Evolutionary conservation across 163 green algal species (phyloP).

Genomic region (Chlamydomonas reinhardtii): DNA sequence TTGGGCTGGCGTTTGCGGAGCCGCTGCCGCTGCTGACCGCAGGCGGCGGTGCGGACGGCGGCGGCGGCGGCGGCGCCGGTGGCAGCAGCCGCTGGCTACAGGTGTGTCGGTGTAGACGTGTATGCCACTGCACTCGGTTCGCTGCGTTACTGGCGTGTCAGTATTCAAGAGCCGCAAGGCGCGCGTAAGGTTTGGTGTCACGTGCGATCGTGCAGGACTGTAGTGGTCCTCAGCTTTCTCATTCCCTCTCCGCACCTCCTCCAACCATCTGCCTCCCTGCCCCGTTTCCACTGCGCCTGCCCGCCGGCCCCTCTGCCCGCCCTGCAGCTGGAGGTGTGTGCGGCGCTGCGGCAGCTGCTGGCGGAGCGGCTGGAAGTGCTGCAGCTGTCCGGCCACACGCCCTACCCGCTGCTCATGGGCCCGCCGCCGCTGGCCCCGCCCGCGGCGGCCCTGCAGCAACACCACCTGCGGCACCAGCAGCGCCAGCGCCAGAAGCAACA

Average conservation of each 20-base stretch:
- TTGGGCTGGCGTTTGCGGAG: constrained; percentile 26
- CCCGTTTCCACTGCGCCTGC: too few species aligned
- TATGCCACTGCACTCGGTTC: too few species aligned
- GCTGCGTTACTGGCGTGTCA: too few species aligned
- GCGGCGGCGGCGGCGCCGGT: background rate
- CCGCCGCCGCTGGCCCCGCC: background rate
- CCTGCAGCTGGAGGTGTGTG: background rate
- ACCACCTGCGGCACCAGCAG: background rate
- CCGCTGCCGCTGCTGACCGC: constrained; percentile 13
- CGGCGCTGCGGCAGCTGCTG: constrained; percentile 19
- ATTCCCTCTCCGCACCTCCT: too few species aligned
- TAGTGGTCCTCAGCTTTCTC: too few species aligned
- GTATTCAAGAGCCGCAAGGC: too few species aligned
- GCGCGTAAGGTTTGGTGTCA: too few species aligned
- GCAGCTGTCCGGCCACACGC: constrained; percentile 16
- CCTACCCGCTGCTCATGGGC: constrained; percentile 26
- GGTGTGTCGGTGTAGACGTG: background rate
- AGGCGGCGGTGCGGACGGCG: background rate
- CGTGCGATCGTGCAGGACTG: too few species aligned
- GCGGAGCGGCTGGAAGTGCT: background rate
- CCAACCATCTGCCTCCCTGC: too few species aligned
- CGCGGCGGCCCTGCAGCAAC: background rate
- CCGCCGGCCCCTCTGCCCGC: too few species aligned
- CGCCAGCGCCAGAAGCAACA: background rate
- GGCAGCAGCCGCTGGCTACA: constrained; percentile 26